Percentiles rank a stretch among this genome's conserved stretches.
These are phyloP conservation scores for Arctostaphylos glauca DNA, from an alignment of 148 eudicot genomes.

Conservation along the genomic window DNA sequence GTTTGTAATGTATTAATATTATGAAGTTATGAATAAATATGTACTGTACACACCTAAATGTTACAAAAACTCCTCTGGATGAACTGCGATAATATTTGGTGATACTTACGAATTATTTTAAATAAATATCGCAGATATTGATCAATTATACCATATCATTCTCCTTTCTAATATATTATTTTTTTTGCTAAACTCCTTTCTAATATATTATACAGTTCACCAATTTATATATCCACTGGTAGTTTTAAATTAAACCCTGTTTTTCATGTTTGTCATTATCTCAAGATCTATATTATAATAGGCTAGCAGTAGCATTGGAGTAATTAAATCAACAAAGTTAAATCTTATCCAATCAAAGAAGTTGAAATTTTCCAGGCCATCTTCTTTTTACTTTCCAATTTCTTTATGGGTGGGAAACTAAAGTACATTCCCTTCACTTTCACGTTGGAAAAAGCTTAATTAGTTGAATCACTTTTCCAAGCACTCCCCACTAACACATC, in stretches of 20 bases:
- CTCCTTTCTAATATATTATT: too few relatives aligned
- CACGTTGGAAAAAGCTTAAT: not conserved
- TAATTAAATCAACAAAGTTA: not conserved
- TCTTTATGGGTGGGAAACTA: conserved; percentile 7
- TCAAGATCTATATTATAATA: not conserved
- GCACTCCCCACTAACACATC: conserved; percentile 11
- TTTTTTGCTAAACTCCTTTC: too few relatives aligned
- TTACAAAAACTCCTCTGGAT: too few relatives aligned
- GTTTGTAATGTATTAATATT: too few relatives aligned
- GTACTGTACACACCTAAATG: too few relatives aligned
- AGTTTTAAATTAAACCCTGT: not conserved
- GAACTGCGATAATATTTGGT: too few relatives aligned
- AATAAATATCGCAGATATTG: too few relatives aligned
- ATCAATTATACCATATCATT: too few relatives aligned
- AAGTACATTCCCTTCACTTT: not conserved
- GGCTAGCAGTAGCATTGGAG: not conserved
- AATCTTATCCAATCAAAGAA: not conserved
- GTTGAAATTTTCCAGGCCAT: not conserved
- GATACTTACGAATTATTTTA: too few relatives aligned
- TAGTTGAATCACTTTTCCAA: not conserved
- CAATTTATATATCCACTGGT: not conserved
- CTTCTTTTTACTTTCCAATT: not conserved
- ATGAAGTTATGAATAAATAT: too few relatives aligned
- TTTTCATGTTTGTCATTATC: not conserved
- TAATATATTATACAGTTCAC: not conserved